Evolutionary conservation across 2,329 filamentous ascomycete species (phyloP), one percentile per base, ranked within the genome.

Genomic region (Diaporthe ilicicola): DNA sequence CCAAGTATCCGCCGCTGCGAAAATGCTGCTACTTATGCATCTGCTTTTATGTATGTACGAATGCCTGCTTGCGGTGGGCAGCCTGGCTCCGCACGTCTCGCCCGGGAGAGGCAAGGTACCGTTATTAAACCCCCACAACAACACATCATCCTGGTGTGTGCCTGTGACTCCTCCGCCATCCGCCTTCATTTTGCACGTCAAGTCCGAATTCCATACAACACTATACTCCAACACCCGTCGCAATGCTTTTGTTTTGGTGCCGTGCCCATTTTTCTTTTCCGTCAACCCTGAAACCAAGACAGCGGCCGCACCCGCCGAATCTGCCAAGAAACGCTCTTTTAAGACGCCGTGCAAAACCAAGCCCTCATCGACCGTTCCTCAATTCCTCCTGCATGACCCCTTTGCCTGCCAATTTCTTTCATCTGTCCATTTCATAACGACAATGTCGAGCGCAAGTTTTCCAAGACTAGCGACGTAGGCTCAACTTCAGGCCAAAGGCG

Each of bases 191-290:
- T 50, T 19, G 34, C 34, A 27, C 66, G 44, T 53, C 19, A 70
- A 51, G 50, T 15, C 64, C 55, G 27, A 67, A 56, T 59, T 56
- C 56, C 72, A 69, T 73, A 69, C 59, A 71, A 59, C 65, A 64
- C 53, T 59, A 32, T 67, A 73, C 70, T 67, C 72, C 70, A 64
- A 73, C 70, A 73, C 72, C 72, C 72, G 37, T 71, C 70, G 72
- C 72, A 72, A 73, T 73, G 72, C 72, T 68, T 73, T 67, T 55
- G 56, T 53, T 70, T 71, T 68, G 67, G 42, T 50, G 61, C 51
- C 71, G 34, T 53, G 48, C 34, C 70, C 66, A 46, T 37, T 55
- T 68, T 64, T 39, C 37, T 29, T 54, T 54, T 59, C 67, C 62
- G 48, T 67, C 71, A 68, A 50, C 65, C 64, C 27, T 65, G 64